These are phyloP conservation scores for Thalassiosira mediterranea DNA, from an alignment of 352 stramenopile species.

Conservation along the genomic window DNA sequence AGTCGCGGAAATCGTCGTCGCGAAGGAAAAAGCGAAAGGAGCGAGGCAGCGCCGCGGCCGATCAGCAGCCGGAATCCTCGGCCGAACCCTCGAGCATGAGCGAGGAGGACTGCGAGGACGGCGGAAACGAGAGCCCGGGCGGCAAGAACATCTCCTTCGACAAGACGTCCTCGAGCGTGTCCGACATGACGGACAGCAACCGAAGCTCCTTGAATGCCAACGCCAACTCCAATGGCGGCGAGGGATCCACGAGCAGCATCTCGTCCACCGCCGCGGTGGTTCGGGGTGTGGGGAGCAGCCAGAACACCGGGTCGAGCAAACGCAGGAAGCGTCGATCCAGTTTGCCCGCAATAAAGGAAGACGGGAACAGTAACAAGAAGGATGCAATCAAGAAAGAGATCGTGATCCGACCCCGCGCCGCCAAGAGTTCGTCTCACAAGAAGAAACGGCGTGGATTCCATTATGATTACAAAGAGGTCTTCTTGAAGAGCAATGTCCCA, in stretches of 20 bases:
- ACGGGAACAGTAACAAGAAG: constrained; percentile 29
- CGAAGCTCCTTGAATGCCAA: too few relatives aligned
- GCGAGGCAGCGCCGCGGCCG: constrained; percentile 1
- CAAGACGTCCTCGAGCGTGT: constrained; percentile 62
- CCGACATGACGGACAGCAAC: constrained; percentile 73
- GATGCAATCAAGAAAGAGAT: too few relatives aligned
- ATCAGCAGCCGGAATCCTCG: constrained; percentile 5
- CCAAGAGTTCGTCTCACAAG: constrained; percentile 26
- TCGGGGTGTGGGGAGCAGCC: constrained; percentile 28
- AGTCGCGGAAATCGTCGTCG: constrained; percentile 16
- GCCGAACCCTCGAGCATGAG: constrained; percentile 21
- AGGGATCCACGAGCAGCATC: constrained; percentile 52
- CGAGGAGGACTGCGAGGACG: constrained; percentile 27
- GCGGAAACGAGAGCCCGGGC: constrained; percentile 34
- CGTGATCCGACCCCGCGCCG: too few relatives aligned
- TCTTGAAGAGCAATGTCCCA: constrained; percentile 74
- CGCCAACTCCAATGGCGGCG: constrained; percentile 34
- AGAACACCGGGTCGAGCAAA: constrained; percentile 17
- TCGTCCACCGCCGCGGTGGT: constrained; percentile 65
- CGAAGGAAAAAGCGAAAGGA: constrained; percentile 11
- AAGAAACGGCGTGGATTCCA: constrained; percentile 56
- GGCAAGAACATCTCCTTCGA: constrained; percentile 53
- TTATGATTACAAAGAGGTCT: constrained; percentile 77
- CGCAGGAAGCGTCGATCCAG: constrained; percentile 29
- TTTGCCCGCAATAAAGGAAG: not conserved